Evolutionary conservation across 768 basidiomycete genomes (phyloP), one percentile per base, ranked within the genome.

Genomic region (Boletus subparvulus): DNA sequence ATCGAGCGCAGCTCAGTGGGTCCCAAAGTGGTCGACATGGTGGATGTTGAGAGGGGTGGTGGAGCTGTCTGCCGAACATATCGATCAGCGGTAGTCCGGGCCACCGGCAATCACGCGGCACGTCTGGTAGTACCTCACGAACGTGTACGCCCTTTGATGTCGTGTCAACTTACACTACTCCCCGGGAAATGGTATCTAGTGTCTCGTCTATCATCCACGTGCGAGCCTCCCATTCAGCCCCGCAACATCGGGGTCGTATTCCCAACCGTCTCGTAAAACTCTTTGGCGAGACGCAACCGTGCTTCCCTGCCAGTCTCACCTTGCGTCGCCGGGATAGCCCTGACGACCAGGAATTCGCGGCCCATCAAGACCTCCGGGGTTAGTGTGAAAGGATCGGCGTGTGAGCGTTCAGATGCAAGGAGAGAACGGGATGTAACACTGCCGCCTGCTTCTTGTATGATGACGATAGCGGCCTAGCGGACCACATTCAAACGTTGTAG

Each of bases 401-500:
- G 30, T 17, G 24, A 24, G 26, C 6, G 66, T 1, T 80, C 74
- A 3, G 73, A 67, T 6, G 68, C 63, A 54, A 84, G 80, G 16
- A 73, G 73, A 33, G 74, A 73, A 52, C 85, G 78, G 26, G 85
- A 85, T 24, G 88, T 87, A 7, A 92, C 84, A 21, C 87, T 73
- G 7, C 88, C 85, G 9, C 96, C 95, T 2, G 94, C 90, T 69
- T 96, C 95, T 63, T 90, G 81, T 2, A 91, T 87, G 62, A 98
- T 93, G 61, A 95, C 85, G 33, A 90, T 86, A 0, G 92, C 96
- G 0, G 96, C 94, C 77, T 84, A 60, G 32, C 10, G 19, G 19
- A 26, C 42, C 2, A 0, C 0, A 19, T 43, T 56, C 11, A 54
- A 36, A 36, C 30, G 1, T 14, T 10, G 35, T 7, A 8, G 5